Evolutionary conservation across 192 early-diverging fungal species (phyloP), one percentile per base, ranked within the genome.

Genomic region (Phlyctochytrium bullatum): DNA sequence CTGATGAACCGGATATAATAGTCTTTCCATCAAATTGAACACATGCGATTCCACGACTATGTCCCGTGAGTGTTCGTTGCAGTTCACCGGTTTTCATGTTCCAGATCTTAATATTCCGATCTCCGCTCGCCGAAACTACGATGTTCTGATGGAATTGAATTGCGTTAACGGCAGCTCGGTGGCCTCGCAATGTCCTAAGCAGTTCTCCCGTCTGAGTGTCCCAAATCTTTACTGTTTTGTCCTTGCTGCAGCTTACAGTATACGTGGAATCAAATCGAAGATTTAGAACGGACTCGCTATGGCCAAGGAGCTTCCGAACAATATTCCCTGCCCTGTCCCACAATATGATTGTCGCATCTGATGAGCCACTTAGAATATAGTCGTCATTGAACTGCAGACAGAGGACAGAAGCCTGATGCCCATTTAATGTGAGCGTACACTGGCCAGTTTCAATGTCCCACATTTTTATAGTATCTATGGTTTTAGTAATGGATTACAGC

Each of bases 61-160:
- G 93, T 2, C 91, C 93, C 17, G 75, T 72, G 47, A 94, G 84
- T 32, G 81, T 87, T 36, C 80, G 77, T 24, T 91, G 32, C 52
- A 84, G 86, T 53, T 82, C 64, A 29, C 92, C 93, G 0, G 87
- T 88, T 30, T 68, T 60, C 29, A 95, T 76, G 52, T 91, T 75
- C 95, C 95, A 97, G 3, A 96, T 72, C 57, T 88, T 89, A 58
- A 96, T 86, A 0, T 91, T 90, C 36, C 91, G 87, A 68, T 96
- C 93, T 10, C 80, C 80, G 35, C 67, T 69, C 12, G 75, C 80
- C 0, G 69, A 71, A 27, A 80, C 77, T 1, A 77, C 63, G 23
- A 77, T 0, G 0, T 66, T 60, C 1, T 67, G 59, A 27, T 51
- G 24, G 36, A 72, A 75, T 59, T 76, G 75, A 2, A 95, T 78